A percentile compares a stretch with the other conserved stretches of the same genome.
These are phyloP conservation scores for Leccinum rimulosum DNA, from an alignment of 768 basidiomycete genomes.

Conservation along the genomic window DNA sequence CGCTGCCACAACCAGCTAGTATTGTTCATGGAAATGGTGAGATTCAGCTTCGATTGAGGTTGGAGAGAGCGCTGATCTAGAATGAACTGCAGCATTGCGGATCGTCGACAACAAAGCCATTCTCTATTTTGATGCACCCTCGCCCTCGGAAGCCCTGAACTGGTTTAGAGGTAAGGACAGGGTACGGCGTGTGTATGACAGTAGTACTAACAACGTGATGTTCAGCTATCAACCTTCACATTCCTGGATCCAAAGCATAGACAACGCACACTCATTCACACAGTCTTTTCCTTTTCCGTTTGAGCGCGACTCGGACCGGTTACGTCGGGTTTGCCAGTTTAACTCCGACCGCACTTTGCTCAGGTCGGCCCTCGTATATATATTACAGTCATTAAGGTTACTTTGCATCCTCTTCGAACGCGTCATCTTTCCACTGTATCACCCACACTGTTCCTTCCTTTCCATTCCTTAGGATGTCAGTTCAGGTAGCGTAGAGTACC, in stretches of 20 bases:
- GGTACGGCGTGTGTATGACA: slow-evolving; percentile 8
- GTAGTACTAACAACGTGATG: slow-evolving; percentile 6
- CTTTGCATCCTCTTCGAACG: slow-evolving; percentile 26
- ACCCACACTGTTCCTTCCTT: slow-evolving; percentile 21
- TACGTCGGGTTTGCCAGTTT: slow-evolving; percentile 5
- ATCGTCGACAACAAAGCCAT: slow-evolving; percentile 92
- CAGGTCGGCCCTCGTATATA: slow-evolving; percentile 32
- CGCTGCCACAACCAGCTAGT: slow-evolving; percentile 83
- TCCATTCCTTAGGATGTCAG: slow-evolving; percentile 8
- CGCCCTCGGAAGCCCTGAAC: slow-evolving; percentile 80
- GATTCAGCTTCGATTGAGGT: slow-evolving; percentile 11
- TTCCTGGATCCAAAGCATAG: slow-evolving; percentile 77
- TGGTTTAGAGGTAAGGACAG: slow-evolving; percentile 76
- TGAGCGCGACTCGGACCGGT: slow-evolving; percentile 3
- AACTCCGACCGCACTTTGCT: slow-evolving; percentile 11
- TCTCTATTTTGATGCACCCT: slow-evolving; percentile 82
- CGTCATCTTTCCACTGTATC: slow-evolving; percentile 35
- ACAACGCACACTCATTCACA: slow-evolving; percentile 17
- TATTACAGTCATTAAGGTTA: slow-evolving; percentile 34
- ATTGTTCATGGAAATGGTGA: slow-evolving; percentile 85
- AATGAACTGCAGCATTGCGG: slow-evolving; percentile 56
- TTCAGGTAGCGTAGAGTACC: slow-evolving; percentile 28
- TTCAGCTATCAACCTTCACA: slow-evolving; percentile 84
- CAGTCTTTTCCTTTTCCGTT: neutral
- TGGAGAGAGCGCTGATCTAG: slow-evolving; percentile 6